Percentiles rank a stretch among this genome's conserved stretches.
These are phyloP conservation scores for Myrica gale DNA, from an alignment of 306 rosid species.

Conservation along the genomic window DNA sequence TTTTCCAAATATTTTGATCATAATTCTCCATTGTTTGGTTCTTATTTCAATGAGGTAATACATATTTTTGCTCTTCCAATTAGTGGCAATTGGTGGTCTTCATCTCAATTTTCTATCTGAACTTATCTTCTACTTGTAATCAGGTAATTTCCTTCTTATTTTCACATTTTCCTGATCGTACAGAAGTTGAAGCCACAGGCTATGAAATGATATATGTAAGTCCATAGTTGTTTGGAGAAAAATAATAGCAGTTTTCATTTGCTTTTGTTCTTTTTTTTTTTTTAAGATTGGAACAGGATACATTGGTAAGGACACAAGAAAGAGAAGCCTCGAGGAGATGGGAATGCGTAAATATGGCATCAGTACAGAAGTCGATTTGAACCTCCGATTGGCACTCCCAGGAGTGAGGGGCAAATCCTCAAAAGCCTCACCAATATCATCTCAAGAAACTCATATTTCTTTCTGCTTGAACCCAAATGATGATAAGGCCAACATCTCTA, in stretches of 20 bases:
- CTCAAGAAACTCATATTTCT: neutral
- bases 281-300: constrained; percentile 7
- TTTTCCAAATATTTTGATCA: neutral
- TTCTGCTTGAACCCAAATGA: neutral
- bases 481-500: neutral
- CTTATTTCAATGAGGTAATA: neutral
- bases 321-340: neutral
- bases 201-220: neutral
- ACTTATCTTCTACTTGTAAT: neutral
- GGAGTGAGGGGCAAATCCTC: neutral
- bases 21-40: neutral
- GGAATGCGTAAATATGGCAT: neutral
- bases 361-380: constrained; percentile 3
- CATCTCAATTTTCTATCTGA: neutral
- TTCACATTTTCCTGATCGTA: neutral
- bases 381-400: constrained; percentile 16
- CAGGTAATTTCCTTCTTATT: neutral
- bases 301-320: neutral
- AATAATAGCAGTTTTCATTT: too few species aligned
- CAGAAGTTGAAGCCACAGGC: neutral
- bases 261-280: neutral
- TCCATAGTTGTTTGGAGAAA: neutral
- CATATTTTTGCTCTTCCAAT: neutral
- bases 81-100: neutral
- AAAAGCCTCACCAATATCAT: neutral